phyloP scores from a whole-genome alignment of 805 yeast genomes.

The Kuraishia cidri region DNA sequence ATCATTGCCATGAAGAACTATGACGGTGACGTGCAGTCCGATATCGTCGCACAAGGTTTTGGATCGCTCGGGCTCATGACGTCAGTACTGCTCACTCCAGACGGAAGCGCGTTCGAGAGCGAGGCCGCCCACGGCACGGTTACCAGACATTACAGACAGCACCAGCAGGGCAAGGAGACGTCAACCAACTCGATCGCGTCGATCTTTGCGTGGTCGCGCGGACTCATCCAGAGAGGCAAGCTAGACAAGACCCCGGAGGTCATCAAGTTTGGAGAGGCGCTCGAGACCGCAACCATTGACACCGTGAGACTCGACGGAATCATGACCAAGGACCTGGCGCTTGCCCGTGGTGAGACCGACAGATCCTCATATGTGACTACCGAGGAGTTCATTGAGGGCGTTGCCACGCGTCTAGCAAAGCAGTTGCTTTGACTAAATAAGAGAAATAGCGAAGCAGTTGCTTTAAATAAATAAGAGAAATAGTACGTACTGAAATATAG shows the following conservation, averaged over 20 bases:
- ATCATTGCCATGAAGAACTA: conserved; percentile 76
- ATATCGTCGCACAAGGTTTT: conserved; percentile 81
- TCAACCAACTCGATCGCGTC: conserved; percentile 83
- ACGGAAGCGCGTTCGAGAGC: conserved; percentile 77
- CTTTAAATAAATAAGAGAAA: too few species aligned
- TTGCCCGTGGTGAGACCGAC: conserved; percentile 55
- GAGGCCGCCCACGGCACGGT: conserved; percentile 90
- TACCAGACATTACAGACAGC: conserved; percentile 78
- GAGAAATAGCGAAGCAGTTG: too few species aligned
- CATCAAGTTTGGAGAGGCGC: conserved; percentile 50
- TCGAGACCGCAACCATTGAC: conserved; percentile 62
- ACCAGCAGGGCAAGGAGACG: conserved; percentile 75
- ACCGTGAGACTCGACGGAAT: conserved; percentile 68
- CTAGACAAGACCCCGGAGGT: conserved; percentile 67
- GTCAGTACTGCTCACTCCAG: conserved; percentile 74
- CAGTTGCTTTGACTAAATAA: too few species aligned
- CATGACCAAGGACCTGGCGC: conserved; percentile 79
- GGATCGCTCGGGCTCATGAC: conserved; percentile 84
- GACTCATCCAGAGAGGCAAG: conserved; percentile 73
- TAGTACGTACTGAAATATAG: too few species aligned
- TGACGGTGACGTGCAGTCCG: conserved; percentile 83
- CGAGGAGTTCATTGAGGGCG: conserved; percentile 71
- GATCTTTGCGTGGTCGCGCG: conserved; percentile 83
- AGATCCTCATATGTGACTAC: conserved; percentile 64
- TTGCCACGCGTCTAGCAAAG: conserved; percentile 31